Evolutionary conservation across 345 rosid genomes (phyloP), one percentile per base, ranked within the genome.

Genomic region (Dovyalis caffra): DNA sequence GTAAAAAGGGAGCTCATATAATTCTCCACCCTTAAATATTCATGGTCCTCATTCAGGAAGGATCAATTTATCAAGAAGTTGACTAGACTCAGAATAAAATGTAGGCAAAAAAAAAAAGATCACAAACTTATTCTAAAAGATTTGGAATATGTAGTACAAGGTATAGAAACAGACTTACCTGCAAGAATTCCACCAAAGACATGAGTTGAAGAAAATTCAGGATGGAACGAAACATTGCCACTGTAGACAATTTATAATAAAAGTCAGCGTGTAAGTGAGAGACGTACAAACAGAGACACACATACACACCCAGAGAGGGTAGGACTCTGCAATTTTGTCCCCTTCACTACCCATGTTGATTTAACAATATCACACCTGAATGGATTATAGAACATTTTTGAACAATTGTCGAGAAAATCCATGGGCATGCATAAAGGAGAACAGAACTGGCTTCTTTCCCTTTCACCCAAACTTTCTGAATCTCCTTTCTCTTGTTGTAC

Each of bases 111-210:
- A 10, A 5, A 38, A 25, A 34, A 12, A 60, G 6, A 47, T 2
- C 28, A 57, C 43, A n/a, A 69, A 37, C 28, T 35, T 4, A 29
- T 69, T 26, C 1, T 20, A 15, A 70, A 64, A 38, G 9, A 35
- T 14, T 35, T 32, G 12, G n/a, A 21, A 26, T n/a, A 68, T 23
- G 21, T n/a, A 16, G 37, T 33, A 33, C 1, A 74, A 38, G 31
- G 25, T 16, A 56, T 56, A 57, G n/a, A 1, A 64, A 26, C 60
- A 58, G 68, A 76, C 88, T 74, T 87, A 92, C 99, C 98, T 63
- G 99, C 99, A 81, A 95, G 98, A 80, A 95, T 91, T 73, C 98
- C 99, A n/a, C 99, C 99, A 14, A 80, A 82, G 84, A 90, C 85
- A 80, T 61, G 72, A 64, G 95, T 82, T 57, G 93, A 75, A 75